These are phyloP conservation scores for Pterula multifida DNA, from an alignment of 1,284 basidiomycete genomes.

Conservation along the genomic window DNA sequence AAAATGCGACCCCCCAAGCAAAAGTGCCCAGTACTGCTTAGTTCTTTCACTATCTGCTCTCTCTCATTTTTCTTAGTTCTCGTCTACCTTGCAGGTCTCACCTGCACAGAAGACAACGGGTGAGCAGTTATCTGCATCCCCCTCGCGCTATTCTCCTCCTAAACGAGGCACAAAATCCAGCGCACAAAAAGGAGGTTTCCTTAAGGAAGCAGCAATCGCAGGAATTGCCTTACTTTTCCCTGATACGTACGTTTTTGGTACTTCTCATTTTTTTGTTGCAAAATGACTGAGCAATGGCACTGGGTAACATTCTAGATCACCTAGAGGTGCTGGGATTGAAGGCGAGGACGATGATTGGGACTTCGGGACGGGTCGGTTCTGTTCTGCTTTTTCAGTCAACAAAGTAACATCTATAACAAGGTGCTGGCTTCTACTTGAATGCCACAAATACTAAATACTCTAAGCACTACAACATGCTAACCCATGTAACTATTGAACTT, in stretches of 20 bases:
- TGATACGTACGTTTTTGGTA: constrained; percentile 46
- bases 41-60: neutral
- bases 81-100: constrained; percentile 86
- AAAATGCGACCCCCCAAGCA: constrained; percentile 31
- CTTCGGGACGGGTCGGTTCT: constrained; percentile 49
- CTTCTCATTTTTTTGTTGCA: no score
- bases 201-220: constrained; percentile 69
- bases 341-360: constrained; percentile 89
- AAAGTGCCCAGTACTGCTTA: constrained; percentile 47
- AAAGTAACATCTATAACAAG: constrained; percentile 21
- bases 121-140: neutral
- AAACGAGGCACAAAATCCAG: no score
- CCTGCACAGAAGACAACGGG: constrained; percentile 96
- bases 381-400: constrained; percentile 22
- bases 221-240: constrained; percentile 91
- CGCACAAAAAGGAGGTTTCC: constrained; percentile 81
- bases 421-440: constrained; percentile 90
- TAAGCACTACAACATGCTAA: constrained; percentile 87
- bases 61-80: constrained; percentile 29
- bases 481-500: constrained; percentile 73
- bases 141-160: constrained; percentile 4
- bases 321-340: constrained; percentile 82
- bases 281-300: no score
- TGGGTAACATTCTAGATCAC: constrained; percentile 29
- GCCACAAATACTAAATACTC: constrained; percentile 73